Conservation (phyloP, 768 basidiomycete genomes). For the Chalciporus sphaerocephalus region DNA sequence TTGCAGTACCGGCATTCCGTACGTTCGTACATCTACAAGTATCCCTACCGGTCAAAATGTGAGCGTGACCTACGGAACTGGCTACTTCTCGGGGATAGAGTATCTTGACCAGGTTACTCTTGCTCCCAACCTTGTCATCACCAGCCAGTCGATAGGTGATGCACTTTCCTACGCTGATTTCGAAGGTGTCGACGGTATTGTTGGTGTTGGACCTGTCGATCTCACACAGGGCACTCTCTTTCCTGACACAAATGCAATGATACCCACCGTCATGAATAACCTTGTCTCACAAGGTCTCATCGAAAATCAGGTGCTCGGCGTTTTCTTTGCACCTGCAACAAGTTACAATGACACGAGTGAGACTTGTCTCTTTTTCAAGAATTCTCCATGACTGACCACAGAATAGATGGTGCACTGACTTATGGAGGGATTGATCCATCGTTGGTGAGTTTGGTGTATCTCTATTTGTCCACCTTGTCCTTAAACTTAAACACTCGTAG, state of each 20-base stretch:
- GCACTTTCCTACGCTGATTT: conserved; percentile 15
- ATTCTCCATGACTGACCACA: not conserved
- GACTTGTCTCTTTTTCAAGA: not conserved
- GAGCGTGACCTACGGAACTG: conserved; percentile 7
- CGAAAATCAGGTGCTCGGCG: conserved; percentile 12
- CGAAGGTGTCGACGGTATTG: conserved; percentile 23
- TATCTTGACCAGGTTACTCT: conserved; percentile 30
- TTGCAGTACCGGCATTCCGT: conserved; percentile 19
- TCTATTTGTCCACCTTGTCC: not conserved
- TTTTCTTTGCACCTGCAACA: conserved; percentile 23
- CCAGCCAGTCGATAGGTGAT: conserved; percentile 28
- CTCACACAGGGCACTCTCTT: conserved; percentile 13
- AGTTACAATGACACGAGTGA: conserved; percentile 15
- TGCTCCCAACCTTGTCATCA: conserved; percentile 21
- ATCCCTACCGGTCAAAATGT: conserved; percentile 22
- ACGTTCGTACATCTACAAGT: conserved; percentile 21
- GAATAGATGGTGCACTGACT: conserved; percentile 24
- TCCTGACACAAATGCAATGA: not conserved
- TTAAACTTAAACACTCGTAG: conserved; percentile 9
- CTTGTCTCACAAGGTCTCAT: conserved; percentile 20
- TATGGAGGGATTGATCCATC: conserved; percentile 22
- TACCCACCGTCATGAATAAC: conserved; percentile 27
- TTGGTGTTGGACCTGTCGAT: conserved; percentile 25
- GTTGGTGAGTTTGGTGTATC: conserved; percentile 10
- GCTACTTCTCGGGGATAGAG: conserved; percentile 32